A percentile compares a stretch with the other conserved stretches of the same genome.
These are phyloP conservation scores for Saprolegnia parasitica DNA, from an alignment of 352 stramenopile species.

Conservation along the genomic window DNA sequence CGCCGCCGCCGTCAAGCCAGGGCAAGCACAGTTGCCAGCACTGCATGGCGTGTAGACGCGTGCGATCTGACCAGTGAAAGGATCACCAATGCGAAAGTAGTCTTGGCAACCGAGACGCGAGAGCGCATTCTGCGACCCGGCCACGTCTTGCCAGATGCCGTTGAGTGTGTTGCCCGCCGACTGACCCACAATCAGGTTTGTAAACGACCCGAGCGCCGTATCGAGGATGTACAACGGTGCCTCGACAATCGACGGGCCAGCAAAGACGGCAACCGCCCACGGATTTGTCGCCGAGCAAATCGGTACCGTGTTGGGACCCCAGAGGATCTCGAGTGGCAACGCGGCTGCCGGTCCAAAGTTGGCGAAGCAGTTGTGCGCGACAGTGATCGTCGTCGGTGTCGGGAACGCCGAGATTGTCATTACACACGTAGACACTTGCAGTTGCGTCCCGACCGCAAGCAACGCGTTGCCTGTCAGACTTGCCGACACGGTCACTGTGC, in stretches of 20 bases:
- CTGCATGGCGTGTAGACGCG: constrained; percentile 41
- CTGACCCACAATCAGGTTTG: not conserved
- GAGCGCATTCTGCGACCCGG: constrained; percentile 5
- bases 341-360: constrained; percentile 29
- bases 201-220: constrained; percentile 24
- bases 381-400: constrained; percentile 30
- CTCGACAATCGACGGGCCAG: constrained; percentile 10
- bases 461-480: constrained; percentile 34
- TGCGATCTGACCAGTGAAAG: constrained; percentile 40
- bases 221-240: constrained; percentile 23
- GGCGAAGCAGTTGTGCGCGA: constrained; percentile 36
- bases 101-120: constrained; percentile 50
- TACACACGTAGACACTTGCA: constrained; percentile 3
- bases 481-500: constrained; percentile 41
- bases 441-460: constrained; percentile 33
- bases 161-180: constrained; percentile 10
- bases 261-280: constrained; percentile 35
- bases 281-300: constrained; percentile 48
- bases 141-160: constrained; percentile 12
- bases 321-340: constrained; percentile 49
- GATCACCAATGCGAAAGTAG: constrained; percentile 56
- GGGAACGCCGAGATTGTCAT: constrained; percentile 21
- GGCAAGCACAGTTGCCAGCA: constrained; percentile 52
- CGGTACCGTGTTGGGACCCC: constrained; percentile 59
- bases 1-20: constrained; percentile 15